Base-by-base conservation (phyloP, 1,284 basidiomycete genomes). In the Ganoderma lingzhi region DNA sequence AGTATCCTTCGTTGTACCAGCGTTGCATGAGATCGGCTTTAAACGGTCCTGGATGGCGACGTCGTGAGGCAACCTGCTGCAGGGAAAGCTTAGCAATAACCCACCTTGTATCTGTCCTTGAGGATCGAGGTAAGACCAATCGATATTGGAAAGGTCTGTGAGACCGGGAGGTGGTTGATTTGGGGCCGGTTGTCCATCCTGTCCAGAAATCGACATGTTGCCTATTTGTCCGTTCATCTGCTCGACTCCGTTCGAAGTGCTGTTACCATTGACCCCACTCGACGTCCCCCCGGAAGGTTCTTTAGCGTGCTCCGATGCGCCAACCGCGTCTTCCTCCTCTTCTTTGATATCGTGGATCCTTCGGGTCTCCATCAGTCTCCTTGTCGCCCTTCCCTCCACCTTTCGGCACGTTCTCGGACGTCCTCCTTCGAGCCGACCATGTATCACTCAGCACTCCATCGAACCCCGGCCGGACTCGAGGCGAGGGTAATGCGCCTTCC, bases 91-190 rank as follows among this genome's bases (percentile, higher is more conserved):
- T 30, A 51, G 51, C 30, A 35, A 66, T 4, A 17, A 71, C 83
- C 74, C 74, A 90, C 96, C 96, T 88, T 98, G 96, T 61, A 97
- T 84, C 73, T 93, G 90, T 41, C 96, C 96, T 71, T 92, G 90
- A 17, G 95, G 96, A 80, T 98, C 96, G 65, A 96, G 88, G 81
- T 98, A 98, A 45, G 90, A 93, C 96, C 96, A 98, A 77, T 95
- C 90, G 53, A 96, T 82, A 66, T 83, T 86, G 30, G 88, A 87
- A n/a, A 91, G 84, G 80, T 94, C 92, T 64, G 82, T 74, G 58
- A 86, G 74, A 60, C 84, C 85, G 61, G 86, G 84, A 67, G 86
- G 76, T 28, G 76, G 74, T 10, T 76, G 74, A 30, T 67, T 63
- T 6, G 73, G 63, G 4, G 63, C 45, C 9, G 64, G 28, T 35